These are phyloP conservation scores for Cardiospermum halicacabum DNA, from an alignment of 345 rosid species.

Conservation along the genomic window DNA sequence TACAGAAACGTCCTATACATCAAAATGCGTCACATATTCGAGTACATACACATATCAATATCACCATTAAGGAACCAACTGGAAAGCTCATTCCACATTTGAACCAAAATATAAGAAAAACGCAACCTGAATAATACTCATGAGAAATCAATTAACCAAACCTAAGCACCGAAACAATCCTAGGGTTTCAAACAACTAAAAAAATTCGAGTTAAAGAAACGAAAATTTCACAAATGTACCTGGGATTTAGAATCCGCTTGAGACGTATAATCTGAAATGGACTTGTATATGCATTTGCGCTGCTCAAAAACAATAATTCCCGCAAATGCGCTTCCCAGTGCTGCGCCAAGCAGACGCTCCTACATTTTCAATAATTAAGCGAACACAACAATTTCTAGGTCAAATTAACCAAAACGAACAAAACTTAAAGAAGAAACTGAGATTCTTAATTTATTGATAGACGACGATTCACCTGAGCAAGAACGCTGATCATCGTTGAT, in stretches of 20 bases:
- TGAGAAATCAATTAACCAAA: not conserved
- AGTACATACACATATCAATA: no score
- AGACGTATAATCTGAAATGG: conserved; percentile 38
- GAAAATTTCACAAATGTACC: conserved; percentile 28
- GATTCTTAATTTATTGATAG: not conserved
- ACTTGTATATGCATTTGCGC: conserved; percentile 56
- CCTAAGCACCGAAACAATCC: not conserved
- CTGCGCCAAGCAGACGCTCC: conserved; percentile 83
- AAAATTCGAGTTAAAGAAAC: not conserved
- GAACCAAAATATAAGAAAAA: not conserved
- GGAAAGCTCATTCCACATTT: not conserved
- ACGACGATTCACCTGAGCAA: conserved; percentile 42
- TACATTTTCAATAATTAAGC: not conserved
- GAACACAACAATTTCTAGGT: not conserved
- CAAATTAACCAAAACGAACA: no score
- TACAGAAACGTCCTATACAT: not conserved
- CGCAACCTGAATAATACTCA: not conserved
- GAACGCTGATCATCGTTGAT: conserved; percentile 53
- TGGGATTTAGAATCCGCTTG: conserved; percentile 33
- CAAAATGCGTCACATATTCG: no score
- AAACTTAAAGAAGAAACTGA: no score
- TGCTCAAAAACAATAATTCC: conserved; percentile 63
- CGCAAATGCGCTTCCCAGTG: conserved; percentile 55
- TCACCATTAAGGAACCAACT: no score
- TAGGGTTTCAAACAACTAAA: conserved; percentile 24